Conservation (phyloP, 495 filamentous ascomycete genomes). For the Letharia lupina region DNA sequence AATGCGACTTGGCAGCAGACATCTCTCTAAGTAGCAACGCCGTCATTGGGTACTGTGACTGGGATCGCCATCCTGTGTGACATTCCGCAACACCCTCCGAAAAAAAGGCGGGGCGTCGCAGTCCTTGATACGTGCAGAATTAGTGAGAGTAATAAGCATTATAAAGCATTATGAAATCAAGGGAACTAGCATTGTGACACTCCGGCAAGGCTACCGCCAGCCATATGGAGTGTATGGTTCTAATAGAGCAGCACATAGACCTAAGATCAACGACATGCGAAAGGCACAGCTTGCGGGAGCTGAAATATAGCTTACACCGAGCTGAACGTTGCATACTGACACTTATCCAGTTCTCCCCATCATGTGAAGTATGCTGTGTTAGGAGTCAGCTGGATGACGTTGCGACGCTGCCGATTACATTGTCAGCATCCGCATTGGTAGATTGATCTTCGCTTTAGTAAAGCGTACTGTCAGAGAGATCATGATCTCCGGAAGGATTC, state of each 20-base stretch:
- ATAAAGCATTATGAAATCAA: neutral
- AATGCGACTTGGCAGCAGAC: neutral
- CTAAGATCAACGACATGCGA: neutral
- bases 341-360: neutral
- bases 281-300: neutral
- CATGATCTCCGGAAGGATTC: too few relatives aligned
- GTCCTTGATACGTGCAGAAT: neutral
- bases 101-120: neutral
- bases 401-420: neutral
- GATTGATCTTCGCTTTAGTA: neutral
- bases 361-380: neutral
- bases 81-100: neutral
- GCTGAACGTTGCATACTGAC: neutral
- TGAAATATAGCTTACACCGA: too few relatives aligned
- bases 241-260: neutral
- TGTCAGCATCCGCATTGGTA: neutral
- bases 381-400: neutral
- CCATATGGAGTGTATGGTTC: neutral
- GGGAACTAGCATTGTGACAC: neutral
- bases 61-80: neutral
- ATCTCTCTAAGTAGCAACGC: neutral
- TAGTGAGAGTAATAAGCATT: neutral
- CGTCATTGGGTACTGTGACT: neutral
- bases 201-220: neutral
- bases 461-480: neutral